A percentile compares a stretch with the other conserved stretches of the same genome.
These are phyloP conservation scores for Agrocybe chaxingu DNA, from an alignment of 768 basidiomycete genomes.

Conservation along the genomic window DNA sequence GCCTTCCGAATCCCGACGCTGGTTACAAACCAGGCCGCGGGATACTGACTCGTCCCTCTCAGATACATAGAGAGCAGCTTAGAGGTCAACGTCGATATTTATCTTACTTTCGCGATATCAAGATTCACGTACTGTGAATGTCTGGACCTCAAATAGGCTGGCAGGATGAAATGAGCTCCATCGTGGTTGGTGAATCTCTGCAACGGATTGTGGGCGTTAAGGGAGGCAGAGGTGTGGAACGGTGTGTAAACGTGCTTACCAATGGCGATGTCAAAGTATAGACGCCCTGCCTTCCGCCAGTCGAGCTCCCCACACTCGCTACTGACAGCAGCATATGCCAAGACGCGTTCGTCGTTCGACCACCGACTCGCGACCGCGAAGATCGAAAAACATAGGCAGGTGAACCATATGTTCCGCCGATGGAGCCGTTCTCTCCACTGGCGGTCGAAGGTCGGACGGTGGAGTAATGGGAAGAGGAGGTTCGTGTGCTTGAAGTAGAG, in stretches of 20 bases:
- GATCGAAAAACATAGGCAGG: constrained; percentile 54
- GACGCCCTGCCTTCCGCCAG: constrained; percentile 43
- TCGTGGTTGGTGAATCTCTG: constrained; percentile 50
- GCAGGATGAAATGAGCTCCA: constrained; percentile 54
- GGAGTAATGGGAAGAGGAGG: constrained; percentile 61
- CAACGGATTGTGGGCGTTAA: constrained; percentile 6
- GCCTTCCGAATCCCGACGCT: constrained; percentile 59
- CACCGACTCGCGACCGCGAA: constrained; percentile 73
- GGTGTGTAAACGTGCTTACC: constrained; percentile 29
- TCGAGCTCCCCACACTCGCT: constrained; percentile 26
- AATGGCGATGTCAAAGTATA: constrained; percentile 55
- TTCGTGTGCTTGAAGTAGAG: constrained; percentile 68
- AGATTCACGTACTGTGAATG: constrained; percentile 23
- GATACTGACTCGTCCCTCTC: constrained; percentile 43
- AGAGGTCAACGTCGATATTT: not conserved
- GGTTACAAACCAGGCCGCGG: constrained; percentile 52
- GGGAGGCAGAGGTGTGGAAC: not conserved
- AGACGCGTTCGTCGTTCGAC: constrained; percentile 58
- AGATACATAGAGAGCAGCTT: constrained; percentile 58
- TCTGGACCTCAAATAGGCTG: constrained; percentile 62
- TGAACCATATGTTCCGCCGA: constrained; percentile 55
- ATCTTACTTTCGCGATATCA: not conserved
- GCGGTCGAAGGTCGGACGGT: constrained; percentile 64
- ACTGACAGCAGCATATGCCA: constrained; percentile 26
- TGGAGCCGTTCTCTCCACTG: constrained; percentile 56